A percentile compares a stretch with the other conserved stretches of the same genome.
Evolutionary conservation across 352 stramenopile genomes (phyloP).

Genomic region (Elongisporangium anandrum): DNA sequence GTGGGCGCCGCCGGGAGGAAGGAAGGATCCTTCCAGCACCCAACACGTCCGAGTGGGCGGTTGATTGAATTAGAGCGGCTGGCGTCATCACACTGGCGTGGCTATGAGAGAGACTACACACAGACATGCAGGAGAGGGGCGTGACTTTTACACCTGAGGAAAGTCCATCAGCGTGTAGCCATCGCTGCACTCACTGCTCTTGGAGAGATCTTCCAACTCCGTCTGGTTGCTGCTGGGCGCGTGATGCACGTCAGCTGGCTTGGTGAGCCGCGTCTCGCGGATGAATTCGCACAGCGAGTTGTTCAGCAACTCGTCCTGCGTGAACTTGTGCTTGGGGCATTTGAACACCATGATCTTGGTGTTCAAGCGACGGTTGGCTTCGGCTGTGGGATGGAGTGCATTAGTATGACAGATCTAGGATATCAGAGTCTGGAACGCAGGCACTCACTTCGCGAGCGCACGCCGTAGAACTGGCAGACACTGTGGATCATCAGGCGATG

Average conservation of each 20-base stretch:
- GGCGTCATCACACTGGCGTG: not conserved
- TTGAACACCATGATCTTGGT: slow-evolving; percentile 84
- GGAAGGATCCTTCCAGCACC: not conserved
- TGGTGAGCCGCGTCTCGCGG: slow-evolving; percentile 55
- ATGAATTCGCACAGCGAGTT: slow-evolving; percentile 78
- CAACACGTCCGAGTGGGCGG: not conserved
- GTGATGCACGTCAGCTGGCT: slow-evolving; percentile 9
- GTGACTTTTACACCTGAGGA: slow-evolving; percentile 41
- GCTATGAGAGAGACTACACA: slow-evolving; percentile 2
- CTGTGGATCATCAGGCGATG: slow-evolving; percentile 86
- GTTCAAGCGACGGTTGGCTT: slow-evolving; percentile 60
- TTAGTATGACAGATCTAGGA: slow-evolving; percentile 9
- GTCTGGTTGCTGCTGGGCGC: slow-evolving; percentile 11
- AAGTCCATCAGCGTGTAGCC: slow-evolving; percentile 72
- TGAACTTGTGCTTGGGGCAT: slow-evolving; percentile 46
- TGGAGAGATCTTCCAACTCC: slow-evolving; percentile 49
- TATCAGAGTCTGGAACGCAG: not conserved
- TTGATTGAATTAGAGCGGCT: not conserved
- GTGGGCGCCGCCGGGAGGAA: not conserved
- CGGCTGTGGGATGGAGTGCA: slow-evolving; percentile 27
- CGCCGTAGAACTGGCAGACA: slow-evolving; percentile 85
- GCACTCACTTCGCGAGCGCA: slow-evolving; percentile 75
- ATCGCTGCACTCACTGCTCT: slow-evolving; percentile 82
- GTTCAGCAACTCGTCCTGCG: slow-evolving; percentile 38
- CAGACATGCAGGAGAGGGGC: slow-evolving; percentile 5